These are phyloP conservation scores for Suhomyces anneliseae DNA, from an alignment of 1,139 yeast species.

Conservation along the genomic window DNA sequence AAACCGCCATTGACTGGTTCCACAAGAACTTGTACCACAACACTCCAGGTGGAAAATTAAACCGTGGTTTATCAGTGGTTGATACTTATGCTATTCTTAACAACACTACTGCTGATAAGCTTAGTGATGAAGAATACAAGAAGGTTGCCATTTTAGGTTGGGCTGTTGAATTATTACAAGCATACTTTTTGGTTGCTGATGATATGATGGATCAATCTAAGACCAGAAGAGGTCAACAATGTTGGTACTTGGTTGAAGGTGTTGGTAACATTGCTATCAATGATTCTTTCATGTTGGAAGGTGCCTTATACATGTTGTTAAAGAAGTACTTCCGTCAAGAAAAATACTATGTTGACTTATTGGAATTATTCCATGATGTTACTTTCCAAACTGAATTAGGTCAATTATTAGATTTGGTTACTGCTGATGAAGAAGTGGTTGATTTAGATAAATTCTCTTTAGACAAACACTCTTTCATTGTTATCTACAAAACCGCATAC, in stretches of 20 bases:
- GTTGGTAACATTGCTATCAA: conserved; percentile 95
- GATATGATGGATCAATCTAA: conserved; percentile 98
- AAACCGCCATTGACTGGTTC: conserved; percentile 88
- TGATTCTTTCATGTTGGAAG: conserved; percentile 96
- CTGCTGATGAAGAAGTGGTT: conserved; percentile 95
- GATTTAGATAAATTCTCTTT: conserved; percentile 86
- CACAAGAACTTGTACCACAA: conserved; percentile 73
- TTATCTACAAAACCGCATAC: conserved; percentile 94
- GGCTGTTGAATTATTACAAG: conserved; percentile 94
- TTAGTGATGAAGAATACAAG: conserved; percentile 68
- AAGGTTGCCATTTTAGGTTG: conserved; percentile 91
- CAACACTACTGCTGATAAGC: conserved; percentile 55
- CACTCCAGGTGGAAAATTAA: conserved; percentile 95
- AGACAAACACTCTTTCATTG: conserved; percentile 91
- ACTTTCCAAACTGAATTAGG: conserved; percentile 98
- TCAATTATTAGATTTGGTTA: conserved; percentile 89
- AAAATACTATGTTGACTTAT: conserved; percentile 79
- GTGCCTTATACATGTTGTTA: conserved; percentile 84
- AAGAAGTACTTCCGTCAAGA: conserved; percentile 87
- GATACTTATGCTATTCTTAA: conserved; percentile 87
- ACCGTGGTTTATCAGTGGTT: conserved; percentile 93
- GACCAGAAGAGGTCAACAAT: conserved; percentile 97
- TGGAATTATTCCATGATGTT: conserved; percentile 91
- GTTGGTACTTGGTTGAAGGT: conserved; percentile 86
- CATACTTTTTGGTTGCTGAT: conserved; percentile 95